These are phyloP conservation scores for Fonsecaea pugnacius DNA, from an alignment of 2,329 filamentous ascomycete genomes.

Conservation along the genomic window DNA sequence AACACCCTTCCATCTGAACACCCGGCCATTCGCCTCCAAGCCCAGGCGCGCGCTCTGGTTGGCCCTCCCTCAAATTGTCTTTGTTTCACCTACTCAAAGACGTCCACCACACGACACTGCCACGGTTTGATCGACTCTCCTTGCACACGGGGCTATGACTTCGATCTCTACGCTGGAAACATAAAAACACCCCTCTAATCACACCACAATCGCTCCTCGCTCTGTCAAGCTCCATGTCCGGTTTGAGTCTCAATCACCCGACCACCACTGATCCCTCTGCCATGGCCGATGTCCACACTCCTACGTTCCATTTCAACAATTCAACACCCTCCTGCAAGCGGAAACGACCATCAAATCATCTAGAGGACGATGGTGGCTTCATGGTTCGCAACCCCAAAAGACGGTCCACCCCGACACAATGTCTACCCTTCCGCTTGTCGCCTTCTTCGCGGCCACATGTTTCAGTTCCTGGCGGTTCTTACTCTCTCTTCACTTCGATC, in stretches of 20 bases:
- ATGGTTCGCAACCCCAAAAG: slow-evolving; percentile 26
- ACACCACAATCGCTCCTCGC: slow-evolving; percentile 6
- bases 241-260: not conserved
- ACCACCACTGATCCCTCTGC: slow-evolving; percentile 14
- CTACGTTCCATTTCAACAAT: slow-evolving; percentile 22
- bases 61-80: slow-evolving; percentile 30
- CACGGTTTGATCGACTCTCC: slow-evolving; percentile 35
- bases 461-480: slow-evolving; percentile 23
- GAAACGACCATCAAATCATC: slow-evolving; percentile 24
- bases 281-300: slow-evolving; percentile 30
- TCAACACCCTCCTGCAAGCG: slow-evolving; percentile 25
- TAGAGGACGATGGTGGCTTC: slow-evolving; percentile 11
- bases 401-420: slow-evolving; percentile 23
- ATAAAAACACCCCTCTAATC: slow-evolving; percentile 27
- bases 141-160: slow-evolving; percentile 25
- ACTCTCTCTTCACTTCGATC: slow-evolving; percentile 31
- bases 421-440: slow-evolving; percentile 32
- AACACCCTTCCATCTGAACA: slow-evolving; percentile 11
- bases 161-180: slow-evolving; percentile 18
- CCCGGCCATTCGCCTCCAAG: slow-evolving; percentile 23
- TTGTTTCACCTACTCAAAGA: slow-evolving; percentile 32
- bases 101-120: slow-evolving; percentile 32
- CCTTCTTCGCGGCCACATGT: slow-evolving; percentile 29
- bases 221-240: slow-evolving; percentile 2
- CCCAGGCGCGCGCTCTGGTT: slow-evolving; percentile 30